A percentile compares a stretch with the other conserved stretches of the same genome.
Conservation (phyloP, 1,139 yeast species). For the Candida pseudoviswanathii region DNA sequence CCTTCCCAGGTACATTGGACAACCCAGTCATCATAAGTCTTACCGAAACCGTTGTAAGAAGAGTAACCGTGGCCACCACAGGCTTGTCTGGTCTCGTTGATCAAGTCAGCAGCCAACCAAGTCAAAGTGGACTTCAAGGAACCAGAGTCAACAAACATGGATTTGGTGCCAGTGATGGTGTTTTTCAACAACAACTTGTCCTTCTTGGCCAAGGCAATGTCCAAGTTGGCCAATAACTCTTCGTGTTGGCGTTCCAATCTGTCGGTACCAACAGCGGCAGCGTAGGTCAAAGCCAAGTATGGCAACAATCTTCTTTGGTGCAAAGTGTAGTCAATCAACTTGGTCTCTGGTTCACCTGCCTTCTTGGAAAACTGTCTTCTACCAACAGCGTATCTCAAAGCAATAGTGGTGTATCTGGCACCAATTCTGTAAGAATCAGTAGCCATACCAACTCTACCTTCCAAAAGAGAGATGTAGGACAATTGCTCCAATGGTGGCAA, state of each 20-base stretch:
- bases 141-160: constrained; percentile 83
- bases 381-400: constrained; percentile 85
- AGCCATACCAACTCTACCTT: constrained; percentile 91
- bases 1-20: constrained; percentile 99
- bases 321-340: constrained; percentile 77
- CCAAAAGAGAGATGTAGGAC: constrained; percentile 82
- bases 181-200: constrained; percentile 42
- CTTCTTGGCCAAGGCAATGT: constrained; percentile 50
- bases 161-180: constrained; percentile 68
- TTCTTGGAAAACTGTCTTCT: constrained; percentile 76
- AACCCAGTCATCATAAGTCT: constrained; percentile 88
- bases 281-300: constrained; percentile 75
- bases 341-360: constrained; percentile 48
- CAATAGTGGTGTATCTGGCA: constrained; percentile 79
- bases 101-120: constrained; percentile 78
- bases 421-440: constrained; percentile 79
- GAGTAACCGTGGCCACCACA: constrained; percentile 98
- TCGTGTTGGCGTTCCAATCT: constrained; percentile 60
- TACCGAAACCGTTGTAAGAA: constrained; percentile 86
- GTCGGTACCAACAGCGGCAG: constrained; percentile 73
- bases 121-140: constrained; percentile 88
- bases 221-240: constrained; percentile 55
- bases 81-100: constrained; percentile 91
- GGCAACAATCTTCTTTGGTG: constrained; percentile 89
- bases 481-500: constrained; percentile 85